These are phyloP conservation scores for Suhomyces chickasaworum DNA, from an alignment of 1,139 yeast species.

Conservation along the genomic window DNA sequence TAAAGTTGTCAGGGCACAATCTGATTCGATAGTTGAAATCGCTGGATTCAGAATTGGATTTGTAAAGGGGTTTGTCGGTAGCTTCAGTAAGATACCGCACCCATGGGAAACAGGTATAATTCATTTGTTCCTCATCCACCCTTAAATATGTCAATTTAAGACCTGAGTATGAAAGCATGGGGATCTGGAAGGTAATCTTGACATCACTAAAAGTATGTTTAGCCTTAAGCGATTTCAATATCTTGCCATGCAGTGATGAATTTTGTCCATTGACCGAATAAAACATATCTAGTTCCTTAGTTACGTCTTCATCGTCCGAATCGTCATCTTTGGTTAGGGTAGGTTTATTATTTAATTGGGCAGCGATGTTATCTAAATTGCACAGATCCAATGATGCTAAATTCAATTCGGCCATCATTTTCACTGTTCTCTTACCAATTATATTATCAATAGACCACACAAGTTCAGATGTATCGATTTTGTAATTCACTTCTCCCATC, in stretches of 20 bases:
- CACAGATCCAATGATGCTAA: constrained; percentile 18
- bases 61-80: constrained; percentile 2
- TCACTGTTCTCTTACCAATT: constrained; percentile 49
- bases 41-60: constrained; percentile 3
- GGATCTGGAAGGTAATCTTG: constrained; percentile 38
- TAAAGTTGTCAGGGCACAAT: constrained; percentile 23
- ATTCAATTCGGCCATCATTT: constrained; percentile 48
- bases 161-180: constrained; percentile 48
- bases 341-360: constrained; percentile 11
- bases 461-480: constrained; percentile 51
- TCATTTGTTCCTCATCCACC: constrained; percentile 45
- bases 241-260: constrained; percentile 29
- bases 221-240: constrained; percentile 19
- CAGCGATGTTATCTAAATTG: constrained; percentile 7
- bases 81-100: constrained; percentile 44
- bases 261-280: constrained; percentile 46
- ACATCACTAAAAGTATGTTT: constrained; percentile 30
- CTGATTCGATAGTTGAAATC: constrained; percentile 33
- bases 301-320: constrained; percentile 22
- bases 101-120: constrained; percentile 53
- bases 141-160: constrained; percentile 41
- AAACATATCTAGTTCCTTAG: constrained; percentile 39
- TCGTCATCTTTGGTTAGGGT: constrained; percentile 4
- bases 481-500: constrained; percentile 42
- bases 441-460: constrained; percentile 62